Evolutionary conservation across 495 filamentous ascomycete species (phyloP).

Genomic region (Lophiotrema nucula): DNA sequence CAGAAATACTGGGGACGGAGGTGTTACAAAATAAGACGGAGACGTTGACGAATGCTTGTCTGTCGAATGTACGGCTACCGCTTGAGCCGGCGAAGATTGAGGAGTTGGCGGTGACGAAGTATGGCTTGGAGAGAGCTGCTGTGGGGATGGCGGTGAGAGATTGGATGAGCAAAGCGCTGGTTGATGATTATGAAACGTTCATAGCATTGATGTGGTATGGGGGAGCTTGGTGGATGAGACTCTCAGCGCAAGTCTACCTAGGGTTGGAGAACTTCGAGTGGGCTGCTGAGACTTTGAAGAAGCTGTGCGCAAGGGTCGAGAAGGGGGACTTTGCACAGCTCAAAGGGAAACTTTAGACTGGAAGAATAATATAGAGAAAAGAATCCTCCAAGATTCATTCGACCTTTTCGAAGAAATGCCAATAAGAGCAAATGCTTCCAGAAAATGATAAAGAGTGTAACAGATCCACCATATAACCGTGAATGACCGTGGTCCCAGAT

Average conservation of each 20-base stretch:
- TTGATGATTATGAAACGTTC: constrained; percentile 66
- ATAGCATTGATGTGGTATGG: constrained; percentile 61
- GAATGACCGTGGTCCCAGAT: too few relatives aligned
- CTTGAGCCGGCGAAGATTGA: constrained; percentile 42
- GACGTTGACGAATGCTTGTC: constrained; percentile 48
- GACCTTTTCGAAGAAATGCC: too few relatives aligned
- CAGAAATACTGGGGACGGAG: constrained; percentile 62
- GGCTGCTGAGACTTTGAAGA: constrained; percentile 58
- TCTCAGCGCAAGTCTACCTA: constrained; percentile 80
- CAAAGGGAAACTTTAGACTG: constrained; percentile 2
- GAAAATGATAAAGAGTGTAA: too few relatives aligned
- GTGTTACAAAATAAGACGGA: constrained; percentile 56
- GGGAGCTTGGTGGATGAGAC: constrained; percentile 62
- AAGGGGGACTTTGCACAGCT: constrained; percentile 46
- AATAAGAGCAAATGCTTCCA: too few relatives aligned
- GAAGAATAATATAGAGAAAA: too few relatives aligned
- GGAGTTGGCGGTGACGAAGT: constrained; percentile 18
- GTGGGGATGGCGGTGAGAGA: constrained; percentile 41
- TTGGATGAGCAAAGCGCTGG: constrained; percentile 56
- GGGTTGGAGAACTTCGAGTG: constrained; percentile 76
- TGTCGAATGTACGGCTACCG: constrained; percentile 76
- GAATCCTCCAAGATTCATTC: too few relatives aligned
- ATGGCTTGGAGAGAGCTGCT: constrained; percentile 29
- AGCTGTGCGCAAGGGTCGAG: constrained; percentile 59
- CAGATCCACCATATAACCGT: too few relatives aligned